These are phyloP conservation scores for Penicillium herquei DNA, from an alignment of 495 filamentous ascomycete species.

Conservation along the genomic window DNA sequence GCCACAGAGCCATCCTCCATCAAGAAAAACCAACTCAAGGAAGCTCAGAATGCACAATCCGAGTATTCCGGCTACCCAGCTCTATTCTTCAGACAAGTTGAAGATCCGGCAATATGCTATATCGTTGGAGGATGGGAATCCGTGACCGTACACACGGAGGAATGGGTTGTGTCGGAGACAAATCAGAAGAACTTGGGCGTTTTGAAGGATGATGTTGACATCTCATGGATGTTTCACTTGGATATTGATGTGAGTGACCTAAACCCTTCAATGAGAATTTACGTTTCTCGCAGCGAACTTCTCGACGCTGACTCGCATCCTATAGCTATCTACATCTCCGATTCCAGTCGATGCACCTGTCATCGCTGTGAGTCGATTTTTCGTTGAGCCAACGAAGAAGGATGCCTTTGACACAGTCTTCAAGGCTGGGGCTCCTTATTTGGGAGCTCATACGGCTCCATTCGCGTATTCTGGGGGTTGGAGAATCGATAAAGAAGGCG, in stretches of 20 bases:
- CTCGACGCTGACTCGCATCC: not conserved
- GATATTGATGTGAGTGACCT: slow-evolving; percentile 22
- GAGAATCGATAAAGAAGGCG: slow-evolving; percentile 44
- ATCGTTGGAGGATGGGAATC: slow-evolving; percentile 53
- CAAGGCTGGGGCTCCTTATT: slow-evolving; percentile 21
- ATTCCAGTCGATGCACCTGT: slow-evolving; percentile 41
- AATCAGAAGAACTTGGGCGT: slow-evolving; percentile 43
- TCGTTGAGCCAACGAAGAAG: slow-evolving; percentile 40
- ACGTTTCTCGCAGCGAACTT: too few relatives aligned
- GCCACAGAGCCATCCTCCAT: slow-evolving; percentile 13
- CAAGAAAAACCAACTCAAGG: not conserved
- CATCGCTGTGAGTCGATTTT: slow-evolving; percentile 42
- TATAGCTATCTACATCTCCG: slow-evolving; percentile 7
- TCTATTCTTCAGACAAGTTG: slow-evolving; percentile 42
- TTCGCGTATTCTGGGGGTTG: slow-evolving; percentile 42
- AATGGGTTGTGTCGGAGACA: slow-evolving; percentile 44
- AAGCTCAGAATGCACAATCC: slow-evolving; percentile 34
- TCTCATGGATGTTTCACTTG: slow-evolving; percentile 40
- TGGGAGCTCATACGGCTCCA: slow-evolving; percentile 38
- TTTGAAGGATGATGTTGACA: slow-evolving; percentile 40
- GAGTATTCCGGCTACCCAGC: slow-evolving; percentile 32
- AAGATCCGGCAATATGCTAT: slow-evolving; percentile 47
- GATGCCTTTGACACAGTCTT: slow-evolving; percentile 37
- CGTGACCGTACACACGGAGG: slow-evolving; percentile 37
- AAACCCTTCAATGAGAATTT: not conserved